Conservation (phyloP, 108 stramenopile genomes). For the Parietichytrium sp. region DNA sequence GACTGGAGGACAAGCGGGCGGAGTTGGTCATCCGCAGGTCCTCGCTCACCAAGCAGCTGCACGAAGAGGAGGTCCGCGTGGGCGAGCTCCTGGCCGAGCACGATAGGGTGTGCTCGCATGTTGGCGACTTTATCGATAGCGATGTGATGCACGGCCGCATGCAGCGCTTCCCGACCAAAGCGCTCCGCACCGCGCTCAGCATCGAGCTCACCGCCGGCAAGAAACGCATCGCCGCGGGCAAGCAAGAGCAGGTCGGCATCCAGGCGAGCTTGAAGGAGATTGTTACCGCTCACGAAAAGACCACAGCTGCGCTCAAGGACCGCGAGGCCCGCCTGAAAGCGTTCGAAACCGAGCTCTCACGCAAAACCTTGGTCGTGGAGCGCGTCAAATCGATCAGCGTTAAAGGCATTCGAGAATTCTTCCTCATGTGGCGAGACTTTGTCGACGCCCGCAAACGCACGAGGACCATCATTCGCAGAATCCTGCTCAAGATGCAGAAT, state of each 20-base stretch:
- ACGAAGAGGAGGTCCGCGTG: background rate
- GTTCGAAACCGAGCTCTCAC: background rate
- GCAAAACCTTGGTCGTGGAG: background rate
- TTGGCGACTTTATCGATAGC: background rate
- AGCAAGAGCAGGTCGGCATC: constrained; percentile 8
- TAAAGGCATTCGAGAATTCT: too few relatives aligned
- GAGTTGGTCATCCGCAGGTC: constrained; percentile 1
- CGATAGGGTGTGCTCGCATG: background rate
- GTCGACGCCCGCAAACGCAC: background rate
- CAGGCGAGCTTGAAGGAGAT: background rate
- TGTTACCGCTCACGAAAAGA: background rate
- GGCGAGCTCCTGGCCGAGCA: background rate
- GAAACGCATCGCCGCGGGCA: background rate
- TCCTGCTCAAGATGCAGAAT: background rate
- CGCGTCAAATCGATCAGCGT: too few relatives aligned
- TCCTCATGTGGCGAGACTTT: background rate
- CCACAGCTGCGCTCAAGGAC: constrained; percentile 10
- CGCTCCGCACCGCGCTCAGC: background rate
- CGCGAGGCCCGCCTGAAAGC: background rate
- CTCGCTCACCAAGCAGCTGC: background rate
- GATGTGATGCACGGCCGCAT: constrained; percentile 24
- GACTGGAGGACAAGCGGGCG: background rate
- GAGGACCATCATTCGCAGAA: background rate
- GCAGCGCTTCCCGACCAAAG: constrained; percentile 2
- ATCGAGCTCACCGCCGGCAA: background rate